Percentiles rank a stretch among this genome's conserved stretches.
phyloP scores from a whole-genome alignment of 2,329 filamentous ascomycete genomes.

The Macrophomina pseudophaseolina region DNA sequence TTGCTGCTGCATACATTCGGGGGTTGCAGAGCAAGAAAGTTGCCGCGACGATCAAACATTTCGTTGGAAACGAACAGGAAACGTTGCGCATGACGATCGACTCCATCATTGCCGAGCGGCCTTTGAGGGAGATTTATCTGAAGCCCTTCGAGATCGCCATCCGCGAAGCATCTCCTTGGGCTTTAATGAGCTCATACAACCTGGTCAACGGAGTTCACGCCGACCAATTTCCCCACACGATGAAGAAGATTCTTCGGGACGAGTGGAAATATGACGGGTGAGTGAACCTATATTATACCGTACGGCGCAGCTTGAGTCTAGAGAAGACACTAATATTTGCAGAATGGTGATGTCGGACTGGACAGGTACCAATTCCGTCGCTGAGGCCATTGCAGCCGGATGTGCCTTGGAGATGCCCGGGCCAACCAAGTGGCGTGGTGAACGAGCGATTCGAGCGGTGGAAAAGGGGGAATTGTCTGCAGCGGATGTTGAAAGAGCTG shows the following conservation, averaged over 20 bases:
- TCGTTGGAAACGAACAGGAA: conserved; percentile 76
- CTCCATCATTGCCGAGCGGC: conserved; percentile 67
- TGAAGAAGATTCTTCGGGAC: conserved; percentile 51
- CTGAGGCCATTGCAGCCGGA: conserved; percentile 44
- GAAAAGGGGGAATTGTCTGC: conserved; percentile 50
- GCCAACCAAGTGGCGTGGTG: conserved; percentile 47
- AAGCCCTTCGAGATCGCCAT: conserved; percentile 76
- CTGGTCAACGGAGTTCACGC: conserved; percentile 64
- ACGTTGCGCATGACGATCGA: conserved; percentile 69
- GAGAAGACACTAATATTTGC: not conserved
- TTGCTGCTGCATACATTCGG: conserved; percentile 73
- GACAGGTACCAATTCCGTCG: conserved; percentile 48
- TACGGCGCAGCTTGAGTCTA: not conserved
- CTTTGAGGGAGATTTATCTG: conserved; percentile 73
- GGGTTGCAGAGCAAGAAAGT: conserved; percentile 76
- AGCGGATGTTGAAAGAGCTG: conserved; percentile 51
- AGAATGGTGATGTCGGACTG: conserved; percentile 51
- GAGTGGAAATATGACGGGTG: conserved; percentile 48
- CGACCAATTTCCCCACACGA: conserved; percentile 43
- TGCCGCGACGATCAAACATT: conserved; percentile 80
- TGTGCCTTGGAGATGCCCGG: conserved; percentile 50
- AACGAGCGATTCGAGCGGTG: conserved; percentile 41
- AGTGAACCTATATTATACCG: not conserved
- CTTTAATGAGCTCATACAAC: conserved; percentile 73
- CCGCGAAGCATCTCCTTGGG: conserved; percentile 69